These are phyloP conservation scores for Blastosporella zonata DNA, from an alignment of 1,284 basidiomycete genomes.

Conservation along the genomic window DNA sequence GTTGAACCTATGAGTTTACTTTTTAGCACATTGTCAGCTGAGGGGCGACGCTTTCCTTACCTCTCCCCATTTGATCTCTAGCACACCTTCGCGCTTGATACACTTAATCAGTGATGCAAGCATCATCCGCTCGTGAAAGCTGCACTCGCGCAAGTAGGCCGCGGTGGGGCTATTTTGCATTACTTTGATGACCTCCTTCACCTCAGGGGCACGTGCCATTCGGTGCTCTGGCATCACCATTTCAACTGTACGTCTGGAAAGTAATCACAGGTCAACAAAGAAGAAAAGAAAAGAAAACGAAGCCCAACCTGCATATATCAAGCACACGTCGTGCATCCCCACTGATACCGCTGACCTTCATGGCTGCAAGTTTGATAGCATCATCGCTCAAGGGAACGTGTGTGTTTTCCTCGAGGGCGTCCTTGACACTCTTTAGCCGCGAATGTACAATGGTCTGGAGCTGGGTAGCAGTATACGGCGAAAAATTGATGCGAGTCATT, in stretches of 20 bases:
- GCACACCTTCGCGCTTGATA: conserved; percentile 80
- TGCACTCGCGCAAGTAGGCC: conserved; percentile 76
- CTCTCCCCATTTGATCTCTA: conserved; percentile 83
- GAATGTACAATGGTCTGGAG: conserved; percentile 86
- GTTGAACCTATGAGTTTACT: conserved; percentile 45
- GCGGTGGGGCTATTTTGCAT: conserved; percentile 93
- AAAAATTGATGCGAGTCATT: conserved; percentile 95
- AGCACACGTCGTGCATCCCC: conserved; percentile 94
- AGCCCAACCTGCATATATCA: conserved; percentile 79
- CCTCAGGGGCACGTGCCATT: conserved; percentile 70
- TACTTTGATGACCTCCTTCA: conserved; percentile 79
- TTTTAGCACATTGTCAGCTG: background rate
- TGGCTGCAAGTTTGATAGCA: conserved; percentile 87
- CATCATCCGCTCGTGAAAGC: conserved; percentile 87
- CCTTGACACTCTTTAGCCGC: conserved; percentile 62
- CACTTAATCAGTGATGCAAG: conserved; percentile 86
- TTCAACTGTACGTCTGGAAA: conserved; percentile 76
- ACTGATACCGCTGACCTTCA: conserved; percentile 89
- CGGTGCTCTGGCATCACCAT: conserved; percentile 53
- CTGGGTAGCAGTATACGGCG: conserved; percentile 83
- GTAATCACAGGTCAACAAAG: background rate
- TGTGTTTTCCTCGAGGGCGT: conserved; percentile 38
- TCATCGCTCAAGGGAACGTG: conserved; percentile 68
- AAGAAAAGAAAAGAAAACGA: background rate
- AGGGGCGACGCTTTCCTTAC: conserved; percentile 35